phyloP scores from a whole-genome alignment of 352 stramenopile species.

The Phytophthora aleatoria region DNA sequence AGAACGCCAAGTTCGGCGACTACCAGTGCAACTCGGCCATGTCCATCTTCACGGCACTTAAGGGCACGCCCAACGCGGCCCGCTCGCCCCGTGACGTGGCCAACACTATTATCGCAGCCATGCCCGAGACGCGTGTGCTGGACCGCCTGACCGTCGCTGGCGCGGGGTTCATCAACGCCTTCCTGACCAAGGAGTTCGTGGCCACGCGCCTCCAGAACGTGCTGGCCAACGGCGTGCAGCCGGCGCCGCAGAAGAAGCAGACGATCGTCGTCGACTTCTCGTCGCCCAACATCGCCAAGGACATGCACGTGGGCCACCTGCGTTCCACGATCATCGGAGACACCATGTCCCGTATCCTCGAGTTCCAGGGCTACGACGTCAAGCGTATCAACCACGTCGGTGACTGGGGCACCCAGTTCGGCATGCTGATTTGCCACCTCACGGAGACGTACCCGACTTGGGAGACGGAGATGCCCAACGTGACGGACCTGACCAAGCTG shows the following conservation, averaged over 20 bases:
- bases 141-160: slow-evolving; percentile 93
- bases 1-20: slow-evolving; percentile 91
- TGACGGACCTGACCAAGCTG: slow-evolving; percentile 95
- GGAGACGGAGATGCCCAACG: slow-evolving; percentile 93
- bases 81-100: slow-evolving; percentile 88
- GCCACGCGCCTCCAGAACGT: slow-evolving; percentile 72
- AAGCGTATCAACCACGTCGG: slow-evolving; percentile 86
- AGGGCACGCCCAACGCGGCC: slow-evolving; percentile 77
- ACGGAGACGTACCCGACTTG: slow-evolving; percentile 97
- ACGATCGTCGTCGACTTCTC: slow-evolving; percentile 86
- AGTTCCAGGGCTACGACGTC: slow-evolving; percentile 88
- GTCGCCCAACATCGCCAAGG: slow-evolving; percentile 89
- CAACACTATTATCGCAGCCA: slow-evolving; percentile 87
- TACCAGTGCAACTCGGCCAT: slow-evolving; percentile 99
- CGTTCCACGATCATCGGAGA: slow-evolving; percentile 93
- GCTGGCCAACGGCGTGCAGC: slow-evolving; percentile 73
- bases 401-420: slow-evolving; percentile 96
- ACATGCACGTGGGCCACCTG: slow-evolving; percentile 90
- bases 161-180: slow-evolving; percentile 98
- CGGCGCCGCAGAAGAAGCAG: slow-evolving; percentile 81
- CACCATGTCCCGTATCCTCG: slow-evolving; percentile 85
- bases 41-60: slow-evolving; percentile 96
- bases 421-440: slow-evolving; percentile 99
- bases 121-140: slow-evolving; percentile 85
- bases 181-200: slow-evolving; percentile 88